Evolutionary conservation across 352 stramenopile species (phyloP).

Genomic region (Phytophthora multivora): DNA sequence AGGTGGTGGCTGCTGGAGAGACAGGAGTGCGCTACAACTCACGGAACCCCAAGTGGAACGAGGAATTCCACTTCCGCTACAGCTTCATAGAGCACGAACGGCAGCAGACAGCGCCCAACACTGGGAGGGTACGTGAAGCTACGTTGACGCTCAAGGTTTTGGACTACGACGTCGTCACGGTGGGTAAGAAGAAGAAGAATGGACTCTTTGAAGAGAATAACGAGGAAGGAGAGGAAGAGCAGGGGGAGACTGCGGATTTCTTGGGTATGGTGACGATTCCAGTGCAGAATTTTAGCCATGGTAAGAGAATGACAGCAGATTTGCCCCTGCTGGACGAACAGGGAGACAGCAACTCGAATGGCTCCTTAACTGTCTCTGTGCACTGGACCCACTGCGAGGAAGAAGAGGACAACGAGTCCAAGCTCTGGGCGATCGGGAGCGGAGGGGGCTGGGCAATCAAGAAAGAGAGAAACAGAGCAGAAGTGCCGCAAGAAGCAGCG

Average conservation of each 20-base stretch:
- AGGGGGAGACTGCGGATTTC: constrained; percentile 34
- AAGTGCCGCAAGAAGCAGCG: constrained; percentile 23
- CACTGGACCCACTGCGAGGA: constrained; percentile 59
- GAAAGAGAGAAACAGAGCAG: constrained; percentile 25
- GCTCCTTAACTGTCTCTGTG: constrained; percentile 52
- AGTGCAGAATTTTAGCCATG: constrained; percentile 52
- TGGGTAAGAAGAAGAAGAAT: background rate
- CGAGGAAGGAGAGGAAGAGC: background rate
- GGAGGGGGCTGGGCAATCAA: constrained; percentile 26
- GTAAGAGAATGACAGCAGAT: constrained; percentile 44
- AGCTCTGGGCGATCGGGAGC: constrained; percentile 31
- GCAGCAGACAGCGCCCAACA: too few species aligned
- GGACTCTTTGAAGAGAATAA: constrained; percentile 5
- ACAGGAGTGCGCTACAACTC: constrained; percentile 61
- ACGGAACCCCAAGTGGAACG: constrained; percentile 71
- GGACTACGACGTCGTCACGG: constrained; percentile 48
- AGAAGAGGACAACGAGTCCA: constrained; percentile 11
- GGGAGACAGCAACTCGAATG: constrained; percentile 34
- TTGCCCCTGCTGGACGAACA: constrained; percentile 38
- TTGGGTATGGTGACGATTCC: constrained; percentile 47
- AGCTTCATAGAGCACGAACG: constrained; percentile 37
- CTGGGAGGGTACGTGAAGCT: background rate
- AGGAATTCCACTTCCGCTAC: constrained; percentile 71
- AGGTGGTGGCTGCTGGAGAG: constrained; percentile 44
- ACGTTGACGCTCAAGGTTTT: constrained; percentile 31